These are phyloP conservation scores for Coniochaeta hoffmannii DNA, from an alignment of 2,329 filamentous ascomycete species.

Conservation along the genomic window DNA sequence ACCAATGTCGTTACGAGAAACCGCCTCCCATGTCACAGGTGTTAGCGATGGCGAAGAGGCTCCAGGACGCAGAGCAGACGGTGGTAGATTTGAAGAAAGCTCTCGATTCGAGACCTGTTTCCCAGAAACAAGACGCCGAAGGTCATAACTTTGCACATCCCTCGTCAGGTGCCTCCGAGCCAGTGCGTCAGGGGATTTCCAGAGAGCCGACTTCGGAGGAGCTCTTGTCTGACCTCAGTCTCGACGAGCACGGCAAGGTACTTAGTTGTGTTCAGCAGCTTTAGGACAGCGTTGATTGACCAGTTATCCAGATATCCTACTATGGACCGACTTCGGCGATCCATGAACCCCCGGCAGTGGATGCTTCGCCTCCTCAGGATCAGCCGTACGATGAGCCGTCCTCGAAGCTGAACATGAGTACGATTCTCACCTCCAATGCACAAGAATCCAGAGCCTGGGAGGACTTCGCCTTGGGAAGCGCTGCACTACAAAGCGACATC, in stretches of 20 bases:
- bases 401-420: constrained; percentile 11
- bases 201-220: constrained; percentile 7
- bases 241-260: constrained; percentile 16
- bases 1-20: constrained; percentile 24
- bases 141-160: no score
- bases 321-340: constrained; percentile 20
- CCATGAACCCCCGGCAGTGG: constrained; percentile 13
- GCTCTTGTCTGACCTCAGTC: constrained; percentile 14
- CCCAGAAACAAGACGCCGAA: not conserved
- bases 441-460: constrained; percentile 16
- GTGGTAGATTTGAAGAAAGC: constrained; percentile 12
- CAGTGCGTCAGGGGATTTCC: not conserved
- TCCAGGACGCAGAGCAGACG: constrained; percentile 17
- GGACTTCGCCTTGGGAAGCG: constrained; percentile 18
- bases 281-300: not conserved
- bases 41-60: constrained; percentile 19
- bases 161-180: not conserved
- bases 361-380: constrained; percentile 8
- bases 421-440: constrained; percentile 13
- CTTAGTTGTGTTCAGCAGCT: not conserved
- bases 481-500: constrained; percentile 14
- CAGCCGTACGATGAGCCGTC: constrained; percentile 10
- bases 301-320: constrained; percentile 14
- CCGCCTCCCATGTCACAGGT: constrained; percentile 23
- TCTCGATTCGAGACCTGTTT: constrained; percentile 2